Evolutionary conservation across 2,329 filamentous ascomycete genomes (phyloP).

Genomic region (Aureobasidium lini): DNA sequence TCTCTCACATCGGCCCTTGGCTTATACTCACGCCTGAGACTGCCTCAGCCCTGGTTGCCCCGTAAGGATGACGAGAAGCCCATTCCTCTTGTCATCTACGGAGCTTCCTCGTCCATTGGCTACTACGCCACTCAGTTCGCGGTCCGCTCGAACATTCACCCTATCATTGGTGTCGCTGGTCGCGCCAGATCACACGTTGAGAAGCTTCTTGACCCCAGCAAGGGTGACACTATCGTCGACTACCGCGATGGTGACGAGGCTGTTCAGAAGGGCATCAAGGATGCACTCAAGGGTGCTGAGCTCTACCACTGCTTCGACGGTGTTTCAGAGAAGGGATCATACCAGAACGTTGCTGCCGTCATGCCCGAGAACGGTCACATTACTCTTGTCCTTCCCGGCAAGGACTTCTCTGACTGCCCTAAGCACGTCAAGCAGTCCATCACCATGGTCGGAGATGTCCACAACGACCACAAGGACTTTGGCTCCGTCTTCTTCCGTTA

Average conservation of each 20-base stretch:
- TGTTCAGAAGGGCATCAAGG: slow-evolving; percentile 39
- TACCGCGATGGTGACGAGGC: slow-evolving; percentile 50
- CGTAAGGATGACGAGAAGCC: slow-evolving; percentile 19
- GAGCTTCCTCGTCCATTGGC: slow-evolving; percentile 35
- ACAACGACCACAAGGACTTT: slow-evolving; percentile 27
- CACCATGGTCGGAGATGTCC: slow-evolving; percentile 31
- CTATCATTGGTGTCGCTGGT: slow-evolving; percentile 36
- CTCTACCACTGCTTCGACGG: slow-evolving; percentile 51
- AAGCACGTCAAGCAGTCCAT: slow-evolving; percentile 30
- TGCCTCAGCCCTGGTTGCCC: slow-evolving; percentile 35
- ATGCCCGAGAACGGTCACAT: slow-evolving; percentile 34
- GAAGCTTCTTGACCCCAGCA: slow-evolving; percentile 30
- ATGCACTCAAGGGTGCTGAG: slow-evolving; percentile 37
- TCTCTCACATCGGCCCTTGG: slow-evolving; percentile 40
- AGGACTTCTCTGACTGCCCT: slow-evolving; percentile 37
- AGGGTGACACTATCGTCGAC: slow-evolving; percentile 40
- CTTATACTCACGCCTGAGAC: slow-evolving; percentile 36
- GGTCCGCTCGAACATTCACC: slow-evolving; percentile 31
- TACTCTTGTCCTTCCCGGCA: slow-evolving; percentile 33
- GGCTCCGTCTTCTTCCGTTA: slow-evolving; percentile 28
- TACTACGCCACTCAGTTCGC: slow-evolving; percentile 36
- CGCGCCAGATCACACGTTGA: slow-evolving; percentile 31
- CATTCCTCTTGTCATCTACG: slow-evolving; percentile 32
- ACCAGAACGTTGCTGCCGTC: slow-evolving; percentile 37
- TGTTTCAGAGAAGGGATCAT: slow-evolving; percentile 45